Conservation (phyloP, 192 early-diverging fungal species). For the Podila minutissima region DNA sequence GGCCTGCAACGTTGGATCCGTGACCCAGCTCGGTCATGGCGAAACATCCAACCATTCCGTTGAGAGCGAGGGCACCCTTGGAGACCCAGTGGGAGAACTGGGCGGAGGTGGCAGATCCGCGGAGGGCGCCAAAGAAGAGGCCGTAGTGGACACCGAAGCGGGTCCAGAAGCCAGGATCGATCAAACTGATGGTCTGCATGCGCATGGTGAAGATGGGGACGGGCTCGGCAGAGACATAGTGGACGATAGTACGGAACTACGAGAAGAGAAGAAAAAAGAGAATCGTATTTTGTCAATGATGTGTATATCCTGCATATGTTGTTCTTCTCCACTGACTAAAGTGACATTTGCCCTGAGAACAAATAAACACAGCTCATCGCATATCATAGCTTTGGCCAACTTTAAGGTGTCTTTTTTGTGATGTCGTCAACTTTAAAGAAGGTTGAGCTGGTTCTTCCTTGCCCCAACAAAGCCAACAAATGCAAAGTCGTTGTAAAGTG, state of each 20-base stretch:
- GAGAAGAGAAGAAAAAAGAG: not conserved
- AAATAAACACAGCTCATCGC: not conserved
- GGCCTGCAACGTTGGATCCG: conserved; percentile 86
- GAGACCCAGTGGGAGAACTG: conserved; percentile 87
- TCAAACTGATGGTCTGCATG: conserved; percentile 77
- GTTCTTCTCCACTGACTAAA: not conserved
- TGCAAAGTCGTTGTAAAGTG: too few species aligned
- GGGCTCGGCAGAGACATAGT: conserved; percentile 73
- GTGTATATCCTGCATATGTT: too few species aligned
- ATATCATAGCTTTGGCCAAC: not conserved
- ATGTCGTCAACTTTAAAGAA: conserved; percentile 1
- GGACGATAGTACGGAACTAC: conserved; percentile 65
- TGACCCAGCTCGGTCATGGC: conserved; percentile 86
- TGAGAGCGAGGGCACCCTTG: conserved; percentile 80
- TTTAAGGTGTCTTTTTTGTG: not conserved
- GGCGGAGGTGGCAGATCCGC: conserved; percentile 81
- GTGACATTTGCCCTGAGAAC: not conserved
- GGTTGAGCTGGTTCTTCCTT: not conserved
- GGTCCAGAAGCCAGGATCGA: conserved; percentile 90
- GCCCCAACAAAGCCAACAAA: too few species aligned
- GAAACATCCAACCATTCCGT: conserved; percentile 88
- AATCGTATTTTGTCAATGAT: not conserved
- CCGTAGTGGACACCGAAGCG: conserved; percentile 91
- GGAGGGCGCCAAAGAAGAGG: conserved; percentile 86
- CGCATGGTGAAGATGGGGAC: conserved; percentile 70